Base-by-base conservation (phyloP, 2,329 filamentous ascomycete genomes). In the Colletotrichum brevisporum region DNA sequence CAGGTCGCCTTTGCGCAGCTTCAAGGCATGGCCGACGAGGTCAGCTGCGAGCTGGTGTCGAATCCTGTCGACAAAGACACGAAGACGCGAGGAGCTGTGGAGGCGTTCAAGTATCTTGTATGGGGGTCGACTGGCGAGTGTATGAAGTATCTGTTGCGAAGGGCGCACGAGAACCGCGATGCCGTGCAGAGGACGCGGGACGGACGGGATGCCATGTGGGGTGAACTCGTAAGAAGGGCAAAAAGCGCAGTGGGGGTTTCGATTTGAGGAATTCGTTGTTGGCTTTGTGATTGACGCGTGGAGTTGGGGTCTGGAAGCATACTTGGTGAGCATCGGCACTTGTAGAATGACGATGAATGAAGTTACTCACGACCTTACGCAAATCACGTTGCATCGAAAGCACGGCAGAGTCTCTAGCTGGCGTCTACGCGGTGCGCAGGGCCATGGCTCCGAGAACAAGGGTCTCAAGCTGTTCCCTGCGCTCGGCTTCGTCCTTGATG, bases 11-110 rank as follows among this genome's bases (percentile, higher is more conserved):
- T 82, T 54, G 73, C 76, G 3, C 76, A 79, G 45, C 71, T 75
- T 16, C 70, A 73, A 58, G 71, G 95, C 48, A 98, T 98, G 95
- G 95, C 95, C 1, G 95, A 98, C 74, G 95, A 98, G 77, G 90
- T 98, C 60, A 94, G 91, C 78, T 91, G 89, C 76, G 88, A 90
- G 77, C 80, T 91, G 15, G 76, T 86, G 18, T 73, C 74, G 45
- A 72, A 68, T 56, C 26, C 58, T 12, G 50, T 24, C 16, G 36
- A 5, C 16, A 21, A 43, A 12, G 18, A 60, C 13, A 6, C 45
- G n/a, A 24, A 52, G 36, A 26, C 59, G 18, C 54, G 31, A 31
- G 47, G 47, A 24, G 21, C 21, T 4, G 36, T 45, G 4, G 78
- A 81, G 61, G 84, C 84, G 2, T 91, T 89, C 81, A 92, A 92